These are phyloP conservation scores for Coemansia brasiliensis DNA, from an alignment of 192 early-diverging fungal species.

Conservation along the genomic window DNA sequence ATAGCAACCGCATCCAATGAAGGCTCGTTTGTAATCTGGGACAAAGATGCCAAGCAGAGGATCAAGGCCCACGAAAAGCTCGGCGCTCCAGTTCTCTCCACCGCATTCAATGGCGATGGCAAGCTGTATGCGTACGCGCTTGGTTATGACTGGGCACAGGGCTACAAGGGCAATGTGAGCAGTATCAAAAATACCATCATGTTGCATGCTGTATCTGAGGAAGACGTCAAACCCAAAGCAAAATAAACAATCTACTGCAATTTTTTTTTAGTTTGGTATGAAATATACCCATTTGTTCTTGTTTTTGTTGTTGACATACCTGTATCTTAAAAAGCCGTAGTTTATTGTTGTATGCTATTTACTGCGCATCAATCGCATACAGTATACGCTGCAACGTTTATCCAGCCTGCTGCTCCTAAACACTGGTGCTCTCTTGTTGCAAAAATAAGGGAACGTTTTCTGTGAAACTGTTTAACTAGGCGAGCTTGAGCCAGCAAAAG, in stretches of 20 bases:
- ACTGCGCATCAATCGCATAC: not conserved
- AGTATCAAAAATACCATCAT: conserved; percentile 72
- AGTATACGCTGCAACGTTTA: too few relatives aligned
- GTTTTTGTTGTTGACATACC: not conserved
- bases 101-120: conserved; percentile 82
- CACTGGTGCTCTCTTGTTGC: too few relatives aligned
- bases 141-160: conserved; percentile 86
- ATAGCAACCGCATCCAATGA: conserved; percentile 87
- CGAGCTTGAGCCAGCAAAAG: too few relatives aligned
- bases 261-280: not conserved
- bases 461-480: too few relatives aligned
- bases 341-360: not conserved
- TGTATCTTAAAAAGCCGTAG: not conserved
- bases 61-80: conserved; percentile 73
- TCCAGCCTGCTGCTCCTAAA: too few relatives aligned
- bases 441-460: too few relatives aligned
- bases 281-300: not conserved
- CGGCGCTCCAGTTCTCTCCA: conserved; percentile 65
- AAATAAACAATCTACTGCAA: conserved; percentile 15
- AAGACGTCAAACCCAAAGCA: conserved; percentile 79
- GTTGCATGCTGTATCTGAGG: conserved; percentile 73
- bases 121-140: conserved; percentile 89
- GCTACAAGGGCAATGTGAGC: conserved; percentile 65
- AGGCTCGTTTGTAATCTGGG: conserved; percentile 90
- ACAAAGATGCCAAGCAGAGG: conserved; percentile 87